phyloP scores from a whole-genome alignment of 495 filamentous ascomycete species.

The Baudoinia panamericana region DNA sequence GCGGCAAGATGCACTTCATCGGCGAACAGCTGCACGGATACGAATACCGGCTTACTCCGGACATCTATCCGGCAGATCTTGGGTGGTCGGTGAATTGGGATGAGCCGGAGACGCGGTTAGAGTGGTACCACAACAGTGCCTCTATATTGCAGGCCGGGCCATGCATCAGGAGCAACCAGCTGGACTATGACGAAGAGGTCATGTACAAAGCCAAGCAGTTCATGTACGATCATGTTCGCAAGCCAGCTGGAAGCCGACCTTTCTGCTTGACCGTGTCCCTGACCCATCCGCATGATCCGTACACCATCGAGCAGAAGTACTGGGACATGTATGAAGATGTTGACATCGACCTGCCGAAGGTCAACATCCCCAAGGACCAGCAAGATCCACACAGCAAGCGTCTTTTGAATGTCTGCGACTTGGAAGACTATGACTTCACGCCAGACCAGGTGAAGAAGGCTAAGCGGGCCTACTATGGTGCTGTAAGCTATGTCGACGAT shows the following conservation, averaged over 20 bases:
- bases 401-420: conserved; percentile 65
- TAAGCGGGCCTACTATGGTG: conserved; percentile 73
- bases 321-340: conserved; percentile 81
- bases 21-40: conserved; percentile 87
- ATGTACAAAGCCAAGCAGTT: conserved; percentile 73
- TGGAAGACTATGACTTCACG: conserved; percentile 61
- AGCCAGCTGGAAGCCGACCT: conserved; percentile 50
- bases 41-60: conserved; percentile 73
- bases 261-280: conserved; percentile 84
- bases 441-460: conserved; percentile 69
- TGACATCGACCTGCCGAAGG: conserved; percentile 69
- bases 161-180: conserved; percentile 75
- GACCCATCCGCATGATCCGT: conserved; percentile 84
- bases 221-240: conserved; percentile 67
- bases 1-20: conserved; percentile 93
- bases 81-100: conserved; percentile 90
- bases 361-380: conserved; percentile 57
- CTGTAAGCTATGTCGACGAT: conserved; percentile 79
- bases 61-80: conserved; percentile 85
- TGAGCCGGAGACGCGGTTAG: conserved; percentile 63
- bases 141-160: conserved; percentile 75
- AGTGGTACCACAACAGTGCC: conserved; percentile 88
- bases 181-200: conserved; percentile 91
- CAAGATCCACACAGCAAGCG: conserved; percentile 74
- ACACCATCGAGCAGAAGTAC: conserved; percentile 75